Evolutionary conservation across 208 protist species (phyloP).

Genomic region (Balamuthia mandrillaris): DNA sequence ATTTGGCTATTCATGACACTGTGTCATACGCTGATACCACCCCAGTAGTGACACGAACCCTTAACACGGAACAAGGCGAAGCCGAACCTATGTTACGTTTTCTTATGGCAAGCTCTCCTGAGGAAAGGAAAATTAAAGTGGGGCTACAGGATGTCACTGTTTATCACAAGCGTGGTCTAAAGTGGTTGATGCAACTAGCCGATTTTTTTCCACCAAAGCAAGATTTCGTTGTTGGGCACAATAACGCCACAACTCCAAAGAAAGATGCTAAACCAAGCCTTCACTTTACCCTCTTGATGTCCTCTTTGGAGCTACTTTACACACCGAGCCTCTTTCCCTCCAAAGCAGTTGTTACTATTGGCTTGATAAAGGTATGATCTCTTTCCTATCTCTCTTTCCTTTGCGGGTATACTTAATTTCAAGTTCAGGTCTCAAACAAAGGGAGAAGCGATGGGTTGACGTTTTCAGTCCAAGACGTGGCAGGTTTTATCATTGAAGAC

Average conservation of each 20-base stretch:
- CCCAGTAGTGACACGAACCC: neutral
- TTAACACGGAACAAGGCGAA: neutral
- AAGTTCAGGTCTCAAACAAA: neutral
- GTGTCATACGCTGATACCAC: slow-evolving; percentile 28
- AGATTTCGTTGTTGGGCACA: neutral
- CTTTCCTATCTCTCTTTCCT: neutral
- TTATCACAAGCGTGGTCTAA: slow-evolving; percentile 14
- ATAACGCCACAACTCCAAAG: neutral
- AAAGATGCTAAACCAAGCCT: neutral
- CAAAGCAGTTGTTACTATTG: neutral
- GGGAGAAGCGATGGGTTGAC: neutral
- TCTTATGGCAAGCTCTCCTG: neutral
- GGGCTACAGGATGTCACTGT: slow-evolving; percentile 10
- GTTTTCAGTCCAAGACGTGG: neutral
- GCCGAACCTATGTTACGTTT: neutral
- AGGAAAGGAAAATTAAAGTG: neutral
- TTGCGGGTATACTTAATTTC: neutral
- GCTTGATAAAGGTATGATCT: neutral
- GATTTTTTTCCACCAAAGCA: neutral
- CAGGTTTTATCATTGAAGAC: slow-evolving; percentile 3
- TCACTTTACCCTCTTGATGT: neutral
- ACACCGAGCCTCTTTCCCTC: neutral
- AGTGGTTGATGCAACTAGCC: neutral
- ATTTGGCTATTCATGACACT: slow-evolving; percentile 33
- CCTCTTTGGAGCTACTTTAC: slow-evolving; percentile 22